Conservation (phyloP, 805 yeast genomes). For the Priceomyces carsonii region DNA sequence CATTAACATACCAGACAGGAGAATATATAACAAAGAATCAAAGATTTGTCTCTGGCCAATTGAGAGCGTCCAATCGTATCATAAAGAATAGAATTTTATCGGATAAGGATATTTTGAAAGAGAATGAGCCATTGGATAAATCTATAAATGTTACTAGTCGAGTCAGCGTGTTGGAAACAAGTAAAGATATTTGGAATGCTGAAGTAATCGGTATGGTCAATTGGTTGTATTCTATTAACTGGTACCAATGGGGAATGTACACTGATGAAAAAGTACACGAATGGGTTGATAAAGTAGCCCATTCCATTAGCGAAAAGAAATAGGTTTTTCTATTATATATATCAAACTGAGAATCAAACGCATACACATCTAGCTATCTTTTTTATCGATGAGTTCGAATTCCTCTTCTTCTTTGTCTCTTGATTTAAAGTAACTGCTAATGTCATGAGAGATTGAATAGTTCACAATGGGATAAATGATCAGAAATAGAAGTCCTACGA, state of each 20-base stretch:
- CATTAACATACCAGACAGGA: conserved; percentile 62
- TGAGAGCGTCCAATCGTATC: conserved; percentile 49
- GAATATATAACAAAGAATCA: conserved; percentile 53
- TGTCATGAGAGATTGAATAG: conserved; percentile 51
- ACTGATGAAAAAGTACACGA: conserved; percentile 32
- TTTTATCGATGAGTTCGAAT: conserved; percentile 3
- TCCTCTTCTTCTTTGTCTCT: conserved; percentile 5
- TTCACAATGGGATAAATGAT: conserved; percentile 56
- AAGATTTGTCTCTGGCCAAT: conserved; percentile 43
- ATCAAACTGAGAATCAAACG: no score
- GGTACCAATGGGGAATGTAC: conserved; percentile 43
- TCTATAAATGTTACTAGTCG: conserved; percentile 29
- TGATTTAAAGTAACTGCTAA: conserved; percentile 50
- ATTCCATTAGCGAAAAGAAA: conserved; percentile 9
- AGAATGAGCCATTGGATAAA: conserved; percentile 42
- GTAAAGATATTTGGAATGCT: conserved; percentile 78
- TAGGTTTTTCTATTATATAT: no score
- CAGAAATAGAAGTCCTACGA: conserved; percentile 37
- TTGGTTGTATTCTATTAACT: conserved; percentile 58
- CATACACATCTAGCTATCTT: no score
- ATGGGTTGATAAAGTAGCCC: conserved; percentile 26
- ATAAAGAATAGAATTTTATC: conserved; percentile 56
- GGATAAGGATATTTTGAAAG: conserved; percentile 45
- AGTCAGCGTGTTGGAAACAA: conserved; percentile 52
- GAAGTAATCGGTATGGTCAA: conserved; percentile 65